Evolutionary conservation across 768 basidiomycete genomes (phyloP).

Genomic region (Calocera cornea): DNA sequence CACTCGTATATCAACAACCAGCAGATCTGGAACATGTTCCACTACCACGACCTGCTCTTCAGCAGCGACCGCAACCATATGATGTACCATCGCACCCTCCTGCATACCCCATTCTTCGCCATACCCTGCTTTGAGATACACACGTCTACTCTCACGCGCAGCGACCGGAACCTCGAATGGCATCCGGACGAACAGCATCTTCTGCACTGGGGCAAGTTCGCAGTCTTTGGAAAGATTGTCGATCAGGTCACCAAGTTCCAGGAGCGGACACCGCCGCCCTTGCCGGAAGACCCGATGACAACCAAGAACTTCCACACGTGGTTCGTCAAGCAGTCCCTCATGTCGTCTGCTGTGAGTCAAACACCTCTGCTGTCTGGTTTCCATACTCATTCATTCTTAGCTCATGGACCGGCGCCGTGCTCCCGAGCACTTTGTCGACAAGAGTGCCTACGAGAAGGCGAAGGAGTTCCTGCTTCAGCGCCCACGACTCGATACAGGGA

Average conservation of each 20-base stretch:
- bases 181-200: not conserved
- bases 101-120: not conserved
- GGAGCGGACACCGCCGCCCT: not conserved
- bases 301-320: not conserved
- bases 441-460: not conserved
- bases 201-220: conserved; percentile 1
- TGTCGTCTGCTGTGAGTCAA: not conserved
- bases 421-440: not conserved
- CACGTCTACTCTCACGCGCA: not conserved
- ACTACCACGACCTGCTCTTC: not conserved
- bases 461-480: not conserved
- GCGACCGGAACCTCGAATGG: not conserved
- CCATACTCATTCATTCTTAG: not conserved
- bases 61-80: not conserved
- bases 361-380: not conserved
- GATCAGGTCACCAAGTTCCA: conserved; percentile 2
- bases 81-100: not conserved
- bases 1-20: not conserved
- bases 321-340: not conserved
- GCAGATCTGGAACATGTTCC: not conserved
- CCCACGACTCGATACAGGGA: not conserved
- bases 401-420: not conserved
- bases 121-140: conserved; percentile 1
- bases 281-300: not conserved
- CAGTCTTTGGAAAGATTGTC: not conserved